Evolutionary conservation across 176 grass and related monocot genomes (phyloP).

Genomic region (Aegilops tauschii): DNA sequence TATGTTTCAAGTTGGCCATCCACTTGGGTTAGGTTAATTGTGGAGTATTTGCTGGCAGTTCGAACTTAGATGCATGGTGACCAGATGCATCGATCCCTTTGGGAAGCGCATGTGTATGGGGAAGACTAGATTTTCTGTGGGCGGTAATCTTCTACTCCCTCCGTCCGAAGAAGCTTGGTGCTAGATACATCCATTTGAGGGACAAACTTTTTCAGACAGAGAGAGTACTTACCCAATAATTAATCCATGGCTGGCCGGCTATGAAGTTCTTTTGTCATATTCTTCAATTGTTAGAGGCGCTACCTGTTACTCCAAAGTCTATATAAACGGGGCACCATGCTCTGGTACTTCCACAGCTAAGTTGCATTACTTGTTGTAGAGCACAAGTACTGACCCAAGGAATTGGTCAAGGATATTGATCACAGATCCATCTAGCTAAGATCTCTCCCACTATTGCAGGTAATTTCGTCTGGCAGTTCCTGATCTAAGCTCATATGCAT

Average conservation of each 20-base stretch:
- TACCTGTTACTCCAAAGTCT: not conserved
- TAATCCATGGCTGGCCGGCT: not conserved
- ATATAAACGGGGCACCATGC: not conserved
- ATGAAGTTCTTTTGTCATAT: not conserved
- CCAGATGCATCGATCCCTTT: not conserved
- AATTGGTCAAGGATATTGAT: not conserved
- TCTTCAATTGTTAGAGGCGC: not conserved
- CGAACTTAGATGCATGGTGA: not conserved
- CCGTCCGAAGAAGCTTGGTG: no score
- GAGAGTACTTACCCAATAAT: not conserved
- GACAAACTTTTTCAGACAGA: no score
- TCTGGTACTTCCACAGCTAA: not conserved
- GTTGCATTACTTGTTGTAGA: not conserved
- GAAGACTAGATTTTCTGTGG: not conserved
- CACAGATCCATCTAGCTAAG: no score
- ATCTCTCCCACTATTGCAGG: not conserved
- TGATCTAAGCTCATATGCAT: no score
- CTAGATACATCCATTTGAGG: no score
- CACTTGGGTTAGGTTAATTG: not conserved
- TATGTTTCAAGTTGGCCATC: not conserved
- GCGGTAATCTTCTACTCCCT: no score
- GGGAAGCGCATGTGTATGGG: not conserved
- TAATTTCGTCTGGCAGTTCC: not conserved
- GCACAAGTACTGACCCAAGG: not conserved
- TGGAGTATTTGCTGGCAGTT: not conserved